Evolutionary conservation across 108 stramenopile genomes (phyloP), one percentile per base, ranked within the genome.

Genomic region (Skeletonema menzelii): DNA sequence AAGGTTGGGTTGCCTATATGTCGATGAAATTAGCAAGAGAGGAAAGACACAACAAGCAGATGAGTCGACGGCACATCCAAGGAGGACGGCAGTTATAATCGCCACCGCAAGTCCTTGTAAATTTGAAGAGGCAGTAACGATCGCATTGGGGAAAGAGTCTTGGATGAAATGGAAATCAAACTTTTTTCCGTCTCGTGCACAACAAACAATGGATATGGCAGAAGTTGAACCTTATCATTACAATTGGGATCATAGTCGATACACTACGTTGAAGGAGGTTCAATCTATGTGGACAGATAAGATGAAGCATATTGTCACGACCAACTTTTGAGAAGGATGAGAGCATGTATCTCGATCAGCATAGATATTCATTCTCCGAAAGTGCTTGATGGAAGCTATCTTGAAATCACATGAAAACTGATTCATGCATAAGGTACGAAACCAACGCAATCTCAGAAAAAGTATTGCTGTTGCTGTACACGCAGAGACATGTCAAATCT

Each of bases 21-120:
- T 22, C 17, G 30, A 72, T 1, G 35, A 56, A 19, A 40, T 28
- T 37, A 63, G 12, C 12, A 37, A 10, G 11, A 37, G 11, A 37
- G 11, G 35, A 37, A 11, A 12, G 35, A 37, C 35, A 10, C 35
- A 35, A 37, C 35, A 37, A 37, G 1, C 35, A 37, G 11, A 12
- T 37, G 11, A 12, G 35, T 37, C n/a, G 31, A 59, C 37, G 59
- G 46, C 24, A 57, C 31, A 8, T 15, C 40, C 0, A 27, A 24
- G 8, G 37, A 56, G 67, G 20, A 55, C n/a, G 19, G 73, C 86
- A 14, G 89, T 77, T 12, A 59, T 95, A 24, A 73, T 96, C 62
- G 87, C 93, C 20, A 96, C 95, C 10, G 95, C 95, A 0, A 84
- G 86, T 15, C 90, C 95, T 13, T 93, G 91, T 53, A 96, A 96